phyloP scores from a whole-genome alignment of 331 rosid genomes.

The Arachis monticola region DNA sequence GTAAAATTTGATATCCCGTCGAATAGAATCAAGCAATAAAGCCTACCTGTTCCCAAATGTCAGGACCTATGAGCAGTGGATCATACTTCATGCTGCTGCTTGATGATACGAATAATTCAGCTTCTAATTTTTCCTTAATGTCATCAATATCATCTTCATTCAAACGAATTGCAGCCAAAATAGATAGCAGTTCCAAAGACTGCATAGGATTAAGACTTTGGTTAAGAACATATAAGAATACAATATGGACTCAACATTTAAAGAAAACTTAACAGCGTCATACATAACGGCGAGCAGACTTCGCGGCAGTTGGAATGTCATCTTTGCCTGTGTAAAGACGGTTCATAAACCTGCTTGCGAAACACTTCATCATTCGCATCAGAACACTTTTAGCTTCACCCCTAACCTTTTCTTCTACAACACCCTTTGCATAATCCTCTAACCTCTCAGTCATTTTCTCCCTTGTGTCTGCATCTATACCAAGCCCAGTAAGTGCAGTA shows the following conservation, averaged over 20 bases:
- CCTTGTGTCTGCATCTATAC: constrained; percentile 59
- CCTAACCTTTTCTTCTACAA: constrained; percentile 78
- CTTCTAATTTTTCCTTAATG: constrained; percentile 43
- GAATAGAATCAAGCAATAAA: constrained; percentile 23
- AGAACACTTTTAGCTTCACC: constrained; percentile 89
- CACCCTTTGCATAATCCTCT: constrained; percentile 65
- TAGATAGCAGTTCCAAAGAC: neutral
- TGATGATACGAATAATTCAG: constrained; percentile 53
- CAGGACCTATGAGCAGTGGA: constrained; percentile 65
- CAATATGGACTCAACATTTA: constrained; percentile 6
- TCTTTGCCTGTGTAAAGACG: constrained; percentile 88
- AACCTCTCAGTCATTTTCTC: constrained; percentile 47
- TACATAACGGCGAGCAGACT: constrained; percentile 78
- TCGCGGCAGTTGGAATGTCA: constrained; percentile 80
- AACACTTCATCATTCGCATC: constrained; percentile 62
- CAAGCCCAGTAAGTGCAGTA: constrained; percentile 64
- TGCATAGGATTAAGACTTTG: neutral
- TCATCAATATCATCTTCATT: neutral
- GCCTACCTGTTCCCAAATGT: constrained; percentile 86
- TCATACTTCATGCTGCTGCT: constrained; percentile 53
- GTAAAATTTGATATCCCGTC: constrained; percentile 7
- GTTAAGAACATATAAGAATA: neutral
- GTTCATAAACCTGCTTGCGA: constrained; percentile 69
- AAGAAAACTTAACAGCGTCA: constrained; percentile 17
- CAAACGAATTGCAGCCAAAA: neutral